Evolutionary conservation across 768 basidiomycete species (phyloP), one percentile per base, ranked within the genome.

Genomic region (Nevesoporus exiguus): DNA sequence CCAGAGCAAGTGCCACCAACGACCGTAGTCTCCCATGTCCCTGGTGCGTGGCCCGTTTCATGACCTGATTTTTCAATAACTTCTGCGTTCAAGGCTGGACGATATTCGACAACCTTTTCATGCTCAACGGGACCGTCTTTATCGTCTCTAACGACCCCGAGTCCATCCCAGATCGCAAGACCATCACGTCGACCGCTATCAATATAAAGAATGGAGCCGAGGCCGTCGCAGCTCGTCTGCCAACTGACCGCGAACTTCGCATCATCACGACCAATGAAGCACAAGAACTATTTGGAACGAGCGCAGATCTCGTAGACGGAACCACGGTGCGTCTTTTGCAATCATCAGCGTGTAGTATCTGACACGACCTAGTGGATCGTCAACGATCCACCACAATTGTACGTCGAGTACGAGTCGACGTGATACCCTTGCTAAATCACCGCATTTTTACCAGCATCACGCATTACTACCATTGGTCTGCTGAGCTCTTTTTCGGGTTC

Each of bases 401-500:
- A 66, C 54, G 84, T 75, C 13, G 2, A n/a, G 22, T 22, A 21
- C 13, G n/a, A 34, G 33, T 17, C 29, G 7, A 25, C 10, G 13
- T 15, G 6, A 8, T 2, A 11, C 40, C n/a, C 13, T 41, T 14
- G 10, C 36, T 57, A n/a, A 60, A 4, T 45, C 3, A 9, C 0
- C 27, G 1, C 14, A 5, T 51, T 46, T 29, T 49, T 33, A 9
- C 25, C 44, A 92, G 90, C 72, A 80, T 96, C 52, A 89, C 88
- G 1, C 93, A 96, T 70, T 96, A 95, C 67, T 96, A 93, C 67
- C 93, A 98, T 64, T 94, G 90, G 83, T 83, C 88, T 30, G 93
- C 94, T 5, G 94, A 98, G 66, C 81, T 94, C 19, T 87, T 90
- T 74, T 91, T 92, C 59, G 94, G 94, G 37, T 82, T 95, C 61